phyloP scores from a whole-genome alignment of 2,329 filamentous ascomycete species.

The Byssothecium circinans region DNA sequence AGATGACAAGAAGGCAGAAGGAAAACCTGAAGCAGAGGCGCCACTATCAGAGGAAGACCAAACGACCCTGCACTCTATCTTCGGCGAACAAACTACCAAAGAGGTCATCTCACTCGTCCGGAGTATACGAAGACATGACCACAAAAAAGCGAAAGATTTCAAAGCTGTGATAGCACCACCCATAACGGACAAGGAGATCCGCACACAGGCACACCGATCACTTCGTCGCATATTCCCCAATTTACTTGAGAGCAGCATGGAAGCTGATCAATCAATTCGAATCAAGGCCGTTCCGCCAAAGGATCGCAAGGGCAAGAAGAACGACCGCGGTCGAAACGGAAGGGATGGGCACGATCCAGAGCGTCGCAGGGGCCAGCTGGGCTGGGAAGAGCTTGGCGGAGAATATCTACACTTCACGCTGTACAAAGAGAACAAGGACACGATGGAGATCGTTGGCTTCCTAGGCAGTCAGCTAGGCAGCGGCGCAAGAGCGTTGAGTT shows the following conservation, averaged over 20 bases:
- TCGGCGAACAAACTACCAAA: slow-evolving; percentile 54
- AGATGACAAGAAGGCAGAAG: slow-evolving; percentile 2
- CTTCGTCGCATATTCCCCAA: slow-evolving; percentile 80
- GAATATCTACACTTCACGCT: slow-evolving; percentile 88
- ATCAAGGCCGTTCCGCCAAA: slow-evolving; percentile 53
- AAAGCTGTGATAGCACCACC: slow-evolving; percentile 55
- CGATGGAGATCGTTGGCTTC: slow-evolving; percentile 84
- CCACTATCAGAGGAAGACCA: slow-evolving; percentile 45
- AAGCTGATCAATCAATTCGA: slow-evolving; percentile 68
- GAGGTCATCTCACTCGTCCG: slow-evolving; percentile 60
- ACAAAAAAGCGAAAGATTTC: slow-evolving; percentile 59
- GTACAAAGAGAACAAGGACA: slow-evolving; percentile 97
- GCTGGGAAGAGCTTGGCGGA: slow-evolving; percentile 69
- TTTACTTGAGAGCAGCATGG: slow-evolving; percentile 74
- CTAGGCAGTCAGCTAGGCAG: slow-evolving; percentile 73
- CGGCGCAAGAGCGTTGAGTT: slow-evolving; percentile 68
- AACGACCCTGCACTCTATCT: slow-evolving; percentile 46
- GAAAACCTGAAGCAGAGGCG: background rate
- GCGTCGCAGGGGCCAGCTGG: slow-evolving; percentile 41
- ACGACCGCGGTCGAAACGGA: slow-evolving; percentile 22
- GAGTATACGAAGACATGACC: slow-evolving; percentile 56
- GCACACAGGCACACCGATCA: slow-evolving; percentile 64
- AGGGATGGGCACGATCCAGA: slow-evolving; percentile 24
- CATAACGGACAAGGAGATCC: slow-evolving; percentile 62
- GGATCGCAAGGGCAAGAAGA: slow-evolving; percentile 38